Base-by-base conservation (phyloP, 768 basidiomycete genomes). In the Psilocybe cubensis region DNA sequence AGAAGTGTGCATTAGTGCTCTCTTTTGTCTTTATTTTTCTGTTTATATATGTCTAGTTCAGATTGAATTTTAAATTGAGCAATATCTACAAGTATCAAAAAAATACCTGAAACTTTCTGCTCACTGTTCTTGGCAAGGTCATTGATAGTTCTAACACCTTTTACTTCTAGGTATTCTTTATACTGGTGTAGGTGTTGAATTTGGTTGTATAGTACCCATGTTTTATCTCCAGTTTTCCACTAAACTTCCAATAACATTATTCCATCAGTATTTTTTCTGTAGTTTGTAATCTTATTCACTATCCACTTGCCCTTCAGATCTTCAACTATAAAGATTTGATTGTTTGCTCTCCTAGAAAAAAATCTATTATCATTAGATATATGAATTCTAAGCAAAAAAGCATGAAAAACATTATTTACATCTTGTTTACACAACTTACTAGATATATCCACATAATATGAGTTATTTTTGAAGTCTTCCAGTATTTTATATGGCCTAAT, bases 321-420 rank as follows among this genome's bases (percentile, higher is more conserved):
- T n/a, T 62, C 65, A 12, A 63, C 59, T 12, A 28, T 45, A n/a
- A n/a, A n/a, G 3, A 73, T 61, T 33, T 69, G 66, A 0, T 53
- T 17, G n/a, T 65, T 57, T 18, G 61, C 47, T 0, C 74, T 65
- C 0, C 66, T 64, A 1, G 79, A 78, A 61, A 80, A 82, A 0
- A 70, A 49, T 0, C 51, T 0, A 28, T 70, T 58, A 50, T 81
- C 72, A 56, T 80, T 82, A 0, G 74, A 64, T 1, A 63, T 9
- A 33, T 72, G 71, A 0, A 65, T 63, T 0, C 65, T 12, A 0
- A 80, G 65, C 14, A 73, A 55, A 1, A 59, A 73, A 0, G 70
- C 62, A 52, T 82, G 76, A 60, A 63, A 65, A 5, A 63, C 51
- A 35, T 65, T 41, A 29, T 62, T 56, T 1, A 65, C 55, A 12